These are phyloP conservation scores for Endoconidiophora polonica DNA, from an alignment of 2,329 filamentous ascomycete genomes.

Conservation along the genomic window DNA sequence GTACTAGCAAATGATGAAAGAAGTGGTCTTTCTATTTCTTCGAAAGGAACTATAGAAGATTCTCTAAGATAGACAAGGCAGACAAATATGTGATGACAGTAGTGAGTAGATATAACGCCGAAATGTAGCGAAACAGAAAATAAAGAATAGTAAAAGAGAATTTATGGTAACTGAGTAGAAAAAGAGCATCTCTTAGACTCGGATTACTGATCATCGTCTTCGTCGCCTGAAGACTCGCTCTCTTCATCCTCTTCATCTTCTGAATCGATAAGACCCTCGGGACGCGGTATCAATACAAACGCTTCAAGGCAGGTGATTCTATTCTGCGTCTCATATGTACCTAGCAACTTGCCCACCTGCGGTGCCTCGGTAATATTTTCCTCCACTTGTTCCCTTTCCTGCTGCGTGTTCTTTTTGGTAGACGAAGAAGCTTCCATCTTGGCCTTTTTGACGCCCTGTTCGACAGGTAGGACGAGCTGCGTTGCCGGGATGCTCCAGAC, in stretches of 20 bases:
- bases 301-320: slow-evolving; percentile 77
- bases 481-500: slow-evolving; percentile 47
- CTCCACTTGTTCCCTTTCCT: slow-evolving; percentile 12
- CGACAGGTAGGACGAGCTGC: slow-evolving; percentile 17
- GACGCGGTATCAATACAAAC: slow-evolving; percentile 64
- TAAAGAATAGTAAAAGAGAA: not conserved
- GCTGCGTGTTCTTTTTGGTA: slow-evolving; percentile 2
- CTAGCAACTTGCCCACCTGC: slow-evolving; percentile 48
- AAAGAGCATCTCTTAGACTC: slow-evolving; percentile 2
- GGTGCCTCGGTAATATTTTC: not conserved
- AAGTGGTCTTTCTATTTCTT: too few species aligned
- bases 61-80: too few species aligned
- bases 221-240: slow-evolving; percentile 23
- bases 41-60: too few species aligned
- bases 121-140: too few species aligned
- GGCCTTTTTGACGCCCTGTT: slow-evolving; percentile 18
- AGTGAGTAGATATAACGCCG: too few species aligned
- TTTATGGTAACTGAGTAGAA: slow-evolving; percentile 1
- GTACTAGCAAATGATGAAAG: too few species aligned
- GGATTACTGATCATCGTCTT: slow-evolving; percentile 17
- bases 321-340: slow-evolving; percentile 69
- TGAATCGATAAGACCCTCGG: slow-evolving; percentile 41
- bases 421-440: slow-evolving; percentile 16
- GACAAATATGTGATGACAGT: too few species aligned
- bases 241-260: slow-evolving; percentile 24